Percentiles rank a stretch among this genome's conserved stretches.
Evolutionary conservation across 345 rosid species (phyloP).

Genomic region (Ceriops decandra): DNA sequence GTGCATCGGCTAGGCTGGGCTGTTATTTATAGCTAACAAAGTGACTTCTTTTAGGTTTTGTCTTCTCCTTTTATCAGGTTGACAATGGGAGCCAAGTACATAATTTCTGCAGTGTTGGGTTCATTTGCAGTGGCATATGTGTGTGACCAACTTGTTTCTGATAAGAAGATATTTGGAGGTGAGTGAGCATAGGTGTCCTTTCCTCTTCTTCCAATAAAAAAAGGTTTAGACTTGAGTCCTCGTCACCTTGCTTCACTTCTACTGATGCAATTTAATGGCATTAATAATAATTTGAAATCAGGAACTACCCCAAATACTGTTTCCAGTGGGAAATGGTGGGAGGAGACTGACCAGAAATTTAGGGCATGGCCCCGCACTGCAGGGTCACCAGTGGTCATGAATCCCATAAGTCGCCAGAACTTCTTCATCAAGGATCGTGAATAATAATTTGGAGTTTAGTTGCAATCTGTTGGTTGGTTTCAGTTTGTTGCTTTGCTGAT

Average conservation of each 20-base stretch:
- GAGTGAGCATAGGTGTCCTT: constrained; percentile 1
- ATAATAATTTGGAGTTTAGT: constrained; percentile 18
- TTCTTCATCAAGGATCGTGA: constrained; percentile 61
- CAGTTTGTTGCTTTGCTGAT: constrained; percentile 1
- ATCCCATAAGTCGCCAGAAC: constrained; percentile 88
- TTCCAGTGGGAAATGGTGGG: constrained; percentile 70
- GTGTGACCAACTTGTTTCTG: constrained; percentile 53
- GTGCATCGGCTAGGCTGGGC: too few species aligned
- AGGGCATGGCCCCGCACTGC: constrained; percentile 99
- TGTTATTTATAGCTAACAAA: too few species aligned
- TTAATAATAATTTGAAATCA: constrained; percentile 16
- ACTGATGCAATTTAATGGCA: background rate
- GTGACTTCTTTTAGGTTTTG: background rate
- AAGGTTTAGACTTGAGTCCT: background rate
- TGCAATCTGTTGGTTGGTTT: background rate
- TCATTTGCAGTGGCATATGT: constrained; percentile 58
- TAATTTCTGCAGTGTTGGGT: constrained; percentile 49
- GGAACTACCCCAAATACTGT: constrained; percentile 74
- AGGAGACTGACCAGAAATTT: constrained; percentile 80
- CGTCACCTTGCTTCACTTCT: background rate
- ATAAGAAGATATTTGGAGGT: constrained; percentile 85
- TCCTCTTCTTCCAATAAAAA: too few species aligned
- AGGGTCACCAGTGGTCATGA: constrained; percentile 94
- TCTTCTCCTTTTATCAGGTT: constrained; percentile 18
- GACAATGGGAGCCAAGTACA: constrained; percentile 54